A percentile compares a stretch with the other conserved stretches of the same genome.
These are phyloP conservation scores for Microthlaspi erraticum DNA, from an alignment of 345 rosid species.

Conservation along the genomic window DNA sequence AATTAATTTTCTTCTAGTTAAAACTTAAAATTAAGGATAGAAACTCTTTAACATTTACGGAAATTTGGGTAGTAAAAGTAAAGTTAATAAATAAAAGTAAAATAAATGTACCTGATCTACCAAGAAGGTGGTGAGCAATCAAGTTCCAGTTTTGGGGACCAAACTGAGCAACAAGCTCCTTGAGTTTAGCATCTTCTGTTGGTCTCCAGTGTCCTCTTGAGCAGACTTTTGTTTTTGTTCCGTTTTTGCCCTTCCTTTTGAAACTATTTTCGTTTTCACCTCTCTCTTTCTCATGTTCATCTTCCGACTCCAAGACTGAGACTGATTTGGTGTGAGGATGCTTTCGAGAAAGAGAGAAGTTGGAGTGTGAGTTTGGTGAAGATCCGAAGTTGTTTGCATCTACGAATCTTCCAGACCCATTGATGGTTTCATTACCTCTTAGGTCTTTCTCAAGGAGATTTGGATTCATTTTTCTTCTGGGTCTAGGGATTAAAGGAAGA, in stretches of 20 bases:
- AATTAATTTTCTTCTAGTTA: neutral
- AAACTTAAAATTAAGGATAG: neutral
- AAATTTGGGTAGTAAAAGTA: neutral
- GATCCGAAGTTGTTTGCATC: conserved; percentile 37
- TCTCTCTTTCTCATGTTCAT: conserved; percentile 27
- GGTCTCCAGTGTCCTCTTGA: conserved; percentile 97
- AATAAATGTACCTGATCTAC: conserved; percentile 79
- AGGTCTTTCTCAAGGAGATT: conserved; percentile 32
- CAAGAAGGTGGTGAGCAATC: conserved; percentile 81
- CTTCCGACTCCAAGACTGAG: conserved; percentile 29
- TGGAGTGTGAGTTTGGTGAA: conserved; percentile 32
- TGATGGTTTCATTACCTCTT: conserved; percentile 23
- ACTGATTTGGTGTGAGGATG: conserved; percentile 29
- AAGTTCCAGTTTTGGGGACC: conserved; percentile 99
- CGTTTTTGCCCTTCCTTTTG: conserved; percentile 26
- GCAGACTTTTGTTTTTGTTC: conserved; percentile 34
- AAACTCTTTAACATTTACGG: neutral
- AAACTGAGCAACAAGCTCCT: conserved; percentile 77
- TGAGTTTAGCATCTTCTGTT: conserved; percentile 85
- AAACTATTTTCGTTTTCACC: neutral
- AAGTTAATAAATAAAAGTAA: neutral
- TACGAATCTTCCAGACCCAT: conserved; percentile 22
- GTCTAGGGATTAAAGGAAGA: conserved; percentile 27
- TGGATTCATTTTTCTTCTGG: conserved; percentile 35
- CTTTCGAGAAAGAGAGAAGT: conserved; percentile 22